phyloP scores from a whole-genome alignment of 148 eudicot species.

The Fallopia convolvulus region DNA sequence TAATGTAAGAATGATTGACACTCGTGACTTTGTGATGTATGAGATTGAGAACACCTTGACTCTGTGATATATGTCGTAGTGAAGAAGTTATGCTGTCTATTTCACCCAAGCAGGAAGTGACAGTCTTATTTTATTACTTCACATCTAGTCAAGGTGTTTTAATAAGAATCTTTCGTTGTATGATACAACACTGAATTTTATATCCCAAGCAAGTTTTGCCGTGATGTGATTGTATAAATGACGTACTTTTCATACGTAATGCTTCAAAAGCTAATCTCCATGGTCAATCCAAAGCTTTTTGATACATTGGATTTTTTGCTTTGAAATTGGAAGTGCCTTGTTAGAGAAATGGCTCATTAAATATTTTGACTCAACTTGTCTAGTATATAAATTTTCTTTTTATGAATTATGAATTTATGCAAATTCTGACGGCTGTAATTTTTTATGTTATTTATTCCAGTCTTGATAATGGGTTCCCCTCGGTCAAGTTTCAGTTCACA shows the following conservation, averaged over 20 bases:
- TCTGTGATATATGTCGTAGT: not conserved
- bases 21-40: not conserved
- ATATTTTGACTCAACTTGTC: not conserved
- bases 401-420: not conserved
- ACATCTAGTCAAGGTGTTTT: not conserved
- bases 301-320: not conserved
- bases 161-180: not conserved
- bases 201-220: not conserved
- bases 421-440: not conserved
- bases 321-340: not conserved
- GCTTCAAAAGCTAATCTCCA: not conserved
- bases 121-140: not conserved
- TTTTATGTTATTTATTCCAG: slow-evolving; percentile 22
- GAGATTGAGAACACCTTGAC: not conserved
- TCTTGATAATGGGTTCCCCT: slow-evolving; percentile 37
- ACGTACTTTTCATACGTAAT: not conserved
- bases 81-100: slow-evolving; percentile 34
- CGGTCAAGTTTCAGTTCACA: slow-evolving; percentile 32
- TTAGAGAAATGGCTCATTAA: not conserved
- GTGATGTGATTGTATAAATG: not conserved
- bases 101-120: not conserved
- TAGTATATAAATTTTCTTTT: not conserved
- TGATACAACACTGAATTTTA: not conserved
- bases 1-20: not conserved
- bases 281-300: not conserved